Evolutionary conservation across 345 rosid genomes (phyloP), one percentile per base, ranked within the genome.

Genomic region (Cardamine occulta): DNA sequence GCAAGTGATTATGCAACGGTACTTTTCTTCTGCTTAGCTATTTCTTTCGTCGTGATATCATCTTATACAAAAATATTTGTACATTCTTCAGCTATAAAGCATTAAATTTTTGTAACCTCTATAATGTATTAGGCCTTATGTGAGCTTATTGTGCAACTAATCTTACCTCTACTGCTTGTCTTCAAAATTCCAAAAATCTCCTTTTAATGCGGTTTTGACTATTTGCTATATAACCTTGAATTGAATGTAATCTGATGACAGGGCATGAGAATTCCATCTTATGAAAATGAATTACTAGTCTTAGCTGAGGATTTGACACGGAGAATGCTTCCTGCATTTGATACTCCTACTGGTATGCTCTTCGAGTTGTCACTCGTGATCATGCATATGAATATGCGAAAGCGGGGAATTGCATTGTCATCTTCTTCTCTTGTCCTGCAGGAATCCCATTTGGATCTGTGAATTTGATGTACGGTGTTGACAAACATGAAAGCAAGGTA

Each of bases 1-100:
- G 97, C 99, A 70, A 95, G 96, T 86, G 99, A 95, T 80, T 85
- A 88, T 79, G 91, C 99, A 51, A 92, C 94, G 93, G 99, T 95
- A 85, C 52, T 35, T 26, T 28, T 42, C 24, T 42, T 18, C 54
- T 77, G 44, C 60, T 15, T 47, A 14, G 42, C 71, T 70, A 26
- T 66, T 2, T 14, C 32, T 75, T 75, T 74, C 26, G 19, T 47
- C 13, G 13, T 17, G 40, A 69, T 48, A 15, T 75, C 39, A 7
- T 68, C 76, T 18, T 52, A 10, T 13, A 3, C 3, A 3, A 31
- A 10, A 29, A 40, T 60, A 40, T 19, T 3, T 40, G 61, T 48
- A 48, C 64, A 26, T 21, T 75, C 61, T 65, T 74, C 42, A 44
- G 29, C 57, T 29, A 42, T 15, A 32, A 44, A 15, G 17, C 6